A percentile compares a stretch with the other conserved stretches of the same genome.
phyloP scores from a whole-genome alignment of 1,284 basidiomycete species.

The Microbotryum scabiosae region DNA sequence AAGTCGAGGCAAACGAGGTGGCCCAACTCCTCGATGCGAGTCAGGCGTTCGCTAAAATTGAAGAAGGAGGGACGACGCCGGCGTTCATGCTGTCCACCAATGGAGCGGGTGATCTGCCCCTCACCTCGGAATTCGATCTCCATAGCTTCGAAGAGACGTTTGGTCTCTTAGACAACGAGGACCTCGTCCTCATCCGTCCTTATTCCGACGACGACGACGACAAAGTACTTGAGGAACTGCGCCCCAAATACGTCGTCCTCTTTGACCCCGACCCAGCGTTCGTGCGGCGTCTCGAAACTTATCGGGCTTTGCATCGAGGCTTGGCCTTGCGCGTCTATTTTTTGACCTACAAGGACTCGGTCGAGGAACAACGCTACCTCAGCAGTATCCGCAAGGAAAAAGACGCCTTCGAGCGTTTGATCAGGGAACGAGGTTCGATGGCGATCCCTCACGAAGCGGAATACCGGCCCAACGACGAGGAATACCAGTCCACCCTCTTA shows the following conservation, averaged over 20 bases:
- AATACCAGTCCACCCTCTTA: constrained; percentile 48
- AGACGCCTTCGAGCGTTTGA: constrained; percentile 85
- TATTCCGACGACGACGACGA: constrained; percentile 93
- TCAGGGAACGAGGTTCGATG: constrained; percentile 88
- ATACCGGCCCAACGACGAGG: constrained; percentile 44
- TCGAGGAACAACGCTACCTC: constrained; percentile 92
- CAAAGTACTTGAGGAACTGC: constrained; percentile 72
- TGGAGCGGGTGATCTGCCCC: too few species aligned
- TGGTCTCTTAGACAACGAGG: constrained; percentile 67
- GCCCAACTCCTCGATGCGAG: constrained; percentile 43
- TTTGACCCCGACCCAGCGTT: constrained; percentile 92
- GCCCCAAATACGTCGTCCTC: constrained; percentile 88
- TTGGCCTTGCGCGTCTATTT: constrained; percentile 87
- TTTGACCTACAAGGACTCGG: constrained; percentile 82
- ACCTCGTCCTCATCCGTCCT: constrained; percentile 75
- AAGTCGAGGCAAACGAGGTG: constrained; percentile 52
- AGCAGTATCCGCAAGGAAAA: constrained; percentile 83
- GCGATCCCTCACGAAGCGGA: constrained; percentile 80
- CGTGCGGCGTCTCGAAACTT: constrained; percentile 85
- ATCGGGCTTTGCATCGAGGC: constrained; percentile 69
- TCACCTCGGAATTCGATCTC: too few species aligned
- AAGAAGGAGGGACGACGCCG: too few species aligned
- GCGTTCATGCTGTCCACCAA: too few species aligned
- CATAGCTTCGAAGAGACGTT: constrained; percentile 43
- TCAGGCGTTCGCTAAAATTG: too few species aligned